Evolutionary conservation across 805 yeast species (phyloP), one percentile per base, ranked within the genome.

Genomic region (Candida nemodendra): DNA sequence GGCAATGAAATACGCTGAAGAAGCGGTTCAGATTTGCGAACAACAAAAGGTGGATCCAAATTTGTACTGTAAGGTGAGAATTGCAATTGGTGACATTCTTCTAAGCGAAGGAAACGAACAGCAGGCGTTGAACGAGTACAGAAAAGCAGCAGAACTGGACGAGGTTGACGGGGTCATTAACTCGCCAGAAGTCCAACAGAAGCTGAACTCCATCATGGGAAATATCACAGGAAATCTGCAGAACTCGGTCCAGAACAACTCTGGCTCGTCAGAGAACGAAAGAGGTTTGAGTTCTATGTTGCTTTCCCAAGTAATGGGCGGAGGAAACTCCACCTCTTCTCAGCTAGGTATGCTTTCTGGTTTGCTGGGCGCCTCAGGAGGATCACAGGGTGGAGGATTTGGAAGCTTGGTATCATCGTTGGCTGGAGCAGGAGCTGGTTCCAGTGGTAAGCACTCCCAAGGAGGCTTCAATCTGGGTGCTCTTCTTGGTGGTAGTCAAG

Each of bases 151-250:
- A 14, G 47, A 52, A 32, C 48, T 59, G 25, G 65, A 60, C 41
- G 64, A 60, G 42, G 32, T 34, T 18, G 65, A 60, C 32, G 65
- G 65, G 4, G 53, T 39, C 14, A 50, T 57, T 18, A 51, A 59
- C 24, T 49, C 59, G 4, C 63, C 64, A 9, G 64, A 60, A 39
- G 42, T 60, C 18, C 53, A 60, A 39, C 45, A 50, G 25, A 58
- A 57, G 32, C 42, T 60, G 14, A 45, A 50, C 26, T 29, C 48
- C 3, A 39, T 58, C 8, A 36, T 59, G 22, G 39, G 36, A 12
- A 40, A 49, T 13, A 53, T 59, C 24, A 40, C 58, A 4, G 38
- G 32, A 4, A 39, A 51, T 15, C 24, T 60, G 39, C 53, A 56
- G 27, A 41, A 47, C 18, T 32, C 39, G 13, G 55, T 59, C 18